These are phyloP conservation scores for Drechslerella stenobrocha DNA, from an alignment of 2,329 filamentous ascomycete genomes.

Conservation along the genomic window DNA sequence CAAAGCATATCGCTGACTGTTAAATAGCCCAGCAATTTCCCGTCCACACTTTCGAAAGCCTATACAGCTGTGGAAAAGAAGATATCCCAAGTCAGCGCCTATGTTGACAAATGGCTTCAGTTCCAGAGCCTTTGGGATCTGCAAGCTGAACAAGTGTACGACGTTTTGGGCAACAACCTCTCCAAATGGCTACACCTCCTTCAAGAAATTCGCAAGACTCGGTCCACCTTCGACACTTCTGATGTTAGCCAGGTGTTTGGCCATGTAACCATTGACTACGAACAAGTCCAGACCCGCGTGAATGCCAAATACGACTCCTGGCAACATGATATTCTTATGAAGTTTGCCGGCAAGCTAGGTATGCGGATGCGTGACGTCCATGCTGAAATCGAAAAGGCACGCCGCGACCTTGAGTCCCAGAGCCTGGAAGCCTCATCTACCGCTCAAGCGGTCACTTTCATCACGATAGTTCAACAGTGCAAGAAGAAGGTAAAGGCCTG, in stretches of 20 bases:
- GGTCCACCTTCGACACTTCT: constrained; percentile 94
- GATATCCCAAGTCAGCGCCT: constrained; percentile 74
- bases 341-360: constrained; percentile 87
- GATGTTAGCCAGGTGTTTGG: constrained; percentile 92
- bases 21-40: constrained; percentile 70
- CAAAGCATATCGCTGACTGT: constrained; percentile 5
- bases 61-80: constrained; percentile 84
- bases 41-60: constrained; percentile 74
- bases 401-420: constrained; percentile 86
- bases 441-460: constrained; percentile 95
- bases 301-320: constrained; percentile 99
- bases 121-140: constrained; percentile 99
- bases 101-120: constrained; percentile 97
- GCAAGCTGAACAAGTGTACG: constrained; percentile 92
- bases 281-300: constrained; percentile 97
- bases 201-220: constrained; percentile 94
- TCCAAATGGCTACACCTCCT: constrained; percentile 91
- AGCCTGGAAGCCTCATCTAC: constrained; percentile 93
- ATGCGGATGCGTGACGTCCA: constrained; percentile 90
- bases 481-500: constrained; percentile 90
- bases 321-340: constrained; percentile 94
- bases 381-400: constrained; percentile 85
- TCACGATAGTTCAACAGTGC: constrained; percentile 95
- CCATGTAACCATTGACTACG: constrained; percentile 93
- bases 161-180: constrained; percentile 85